Evolutionary conservation across 495 filamentous ascomycete species (phyloP).

Genomic region (Diplogelasinospora grovesii): DNA sequence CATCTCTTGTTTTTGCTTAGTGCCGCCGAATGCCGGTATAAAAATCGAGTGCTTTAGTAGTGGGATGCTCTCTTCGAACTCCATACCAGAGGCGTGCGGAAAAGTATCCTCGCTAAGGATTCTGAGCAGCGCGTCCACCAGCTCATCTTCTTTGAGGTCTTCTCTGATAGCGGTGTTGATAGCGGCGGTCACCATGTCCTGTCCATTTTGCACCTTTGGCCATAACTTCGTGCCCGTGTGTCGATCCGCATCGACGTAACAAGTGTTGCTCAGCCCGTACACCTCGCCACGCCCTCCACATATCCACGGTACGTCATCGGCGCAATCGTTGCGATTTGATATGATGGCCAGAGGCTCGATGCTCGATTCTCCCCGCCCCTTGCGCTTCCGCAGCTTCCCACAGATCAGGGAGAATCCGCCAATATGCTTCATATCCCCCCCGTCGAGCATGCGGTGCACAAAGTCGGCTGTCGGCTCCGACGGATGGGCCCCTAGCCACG

Average conservation of each 20-base stretch:
- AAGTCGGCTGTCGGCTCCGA: slow-evolving; percentile 53
- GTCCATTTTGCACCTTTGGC: no score
- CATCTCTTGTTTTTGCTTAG: slow-evolving; percentile 39
- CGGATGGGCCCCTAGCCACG: slow-evolving; percentile 60
- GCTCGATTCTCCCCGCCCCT: slow-evolving; percentile 18
- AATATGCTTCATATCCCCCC: slow-evolving; percentile 61
- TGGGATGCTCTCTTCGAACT: slow-evolving; percentile 62
- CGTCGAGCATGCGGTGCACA: slow-evolving; percentile 60
- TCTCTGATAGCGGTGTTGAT: no score
- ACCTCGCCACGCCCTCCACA: slow-evolving; percentile 55
- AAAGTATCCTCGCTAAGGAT: slow-evolving; percentile 68
- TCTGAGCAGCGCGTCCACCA: slow-evolving; percentile 64
- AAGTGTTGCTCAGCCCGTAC: slow-evolving; percentile 80
- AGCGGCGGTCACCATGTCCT: slow-evolving; percentile 29
- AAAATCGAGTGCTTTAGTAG: slow-evolving; percentile 76
- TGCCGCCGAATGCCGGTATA: slow-evolving; percentile 63
- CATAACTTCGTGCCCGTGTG: slow-evolving; percentile 5
- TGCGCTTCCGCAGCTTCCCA: slow-evolving; percentile 55
- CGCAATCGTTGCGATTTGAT: slow-evolving; percentile 71
- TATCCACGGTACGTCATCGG: slow-evolving; percentile 64
- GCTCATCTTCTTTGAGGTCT: slow-evolving; percentile 48
- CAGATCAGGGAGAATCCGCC: slow-evolving; percentile 93
- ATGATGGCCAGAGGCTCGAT: slow-evolving; percentile 74
- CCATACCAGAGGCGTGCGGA: slow-evolving; percentile 52
- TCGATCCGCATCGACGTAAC: slow-evolving; percentile 52